phyloP scores from a whole-genome alignment of 2,329 filamentous ascomycete species.

The Magnaporthiopsis poae region DNA sequence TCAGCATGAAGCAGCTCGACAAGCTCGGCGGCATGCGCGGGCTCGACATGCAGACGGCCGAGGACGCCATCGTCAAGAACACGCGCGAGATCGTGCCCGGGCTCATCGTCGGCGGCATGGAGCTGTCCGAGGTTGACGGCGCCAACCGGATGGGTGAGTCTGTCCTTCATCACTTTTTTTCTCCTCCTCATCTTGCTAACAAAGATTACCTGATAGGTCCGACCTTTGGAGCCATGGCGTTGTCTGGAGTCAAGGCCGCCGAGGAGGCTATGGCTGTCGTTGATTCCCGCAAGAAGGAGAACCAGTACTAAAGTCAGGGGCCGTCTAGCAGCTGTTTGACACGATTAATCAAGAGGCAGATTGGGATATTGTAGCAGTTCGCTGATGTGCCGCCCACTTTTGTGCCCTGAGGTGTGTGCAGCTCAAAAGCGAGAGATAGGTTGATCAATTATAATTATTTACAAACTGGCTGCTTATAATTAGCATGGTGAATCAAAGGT shows the following conservation, averaged over 20 bases:
- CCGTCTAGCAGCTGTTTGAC: background rate
- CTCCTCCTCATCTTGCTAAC: background rate
- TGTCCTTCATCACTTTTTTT: background rate
- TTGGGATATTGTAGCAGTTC: background rate
- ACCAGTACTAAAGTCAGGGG: slow-evolving; percentile 38
- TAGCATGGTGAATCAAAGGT: too few species aligned
- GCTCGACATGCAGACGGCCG: slow-evolving; percentile 81
- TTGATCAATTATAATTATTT: too few species aligned
- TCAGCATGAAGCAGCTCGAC: slow-evolving; percentile 75
- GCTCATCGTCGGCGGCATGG: slow-evolving; percentile 89
- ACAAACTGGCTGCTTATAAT: too few species aligned
- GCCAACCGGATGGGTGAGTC: slow-evolving; percentile 73
- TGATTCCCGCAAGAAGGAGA: slow-evolving; percentile 68
- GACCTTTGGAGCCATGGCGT: slow-evolving; percentile 81
- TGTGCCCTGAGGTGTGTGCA: too few species aligned
- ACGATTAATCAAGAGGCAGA: background rate
- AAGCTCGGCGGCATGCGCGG: slow-evolving; percentile 86
- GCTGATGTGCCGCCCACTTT: too few species aligned
- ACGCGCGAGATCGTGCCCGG: slow-evolving; percentile 82
- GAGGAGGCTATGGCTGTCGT: slow-evolving; percentile 75
- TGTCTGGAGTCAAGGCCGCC: slow-evolving; percentile 81
- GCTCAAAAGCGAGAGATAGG: too few species aligned
- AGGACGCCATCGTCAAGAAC: slow-evolving; percentile 87
- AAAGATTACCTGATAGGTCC: slow-evolving; percentile 33
- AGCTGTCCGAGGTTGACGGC: slow-evolving; percentile 80